Evolutionary conservation across 1,284 basidiomycete genomes (phyloP), one percentile per base, ranked within the genome.

Genomic region (Earliella scabrosa): DNA sequence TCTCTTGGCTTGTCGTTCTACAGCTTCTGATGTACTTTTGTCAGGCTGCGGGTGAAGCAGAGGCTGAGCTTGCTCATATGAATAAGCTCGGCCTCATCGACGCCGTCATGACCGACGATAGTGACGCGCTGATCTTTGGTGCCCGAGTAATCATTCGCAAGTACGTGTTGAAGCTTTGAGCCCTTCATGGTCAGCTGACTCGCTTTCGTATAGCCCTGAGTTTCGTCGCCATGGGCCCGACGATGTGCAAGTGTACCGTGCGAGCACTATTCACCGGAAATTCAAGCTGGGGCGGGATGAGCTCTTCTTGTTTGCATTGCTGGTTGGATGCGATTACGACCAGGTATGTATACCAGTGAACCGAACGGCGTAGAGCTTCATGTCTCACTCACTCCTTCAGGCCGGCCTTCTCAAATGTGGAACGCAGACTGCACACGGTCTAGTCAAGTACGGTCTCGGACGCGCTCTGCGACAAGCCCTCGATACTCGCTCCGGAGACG

Each of bases 11-110:
- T n/a, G n/a, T n/a, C n/a, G n/a, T n/a, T n/a, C n/a, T n/a, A n/a
- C n/a, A n/a, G n/a, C n/a, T n/a, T 27, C 21, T 46, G 21, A 23
- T 24, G 18, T 51, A 45, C 36, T 38, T 34, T 24, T 43, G 14
- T 20, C 59, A 80, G 73, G 85, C 86, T 0, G 80, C 78, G 0
- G 86, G 82, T 1, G 86, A 88, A 65, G 86, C 86, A 0, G 85
- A 58, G 20, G 56, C 51, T 0, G 56, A 58, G 16, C 51, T 58
- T 4, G 56, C 56, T 1, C 2, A 14, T 87, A 73, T 88, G 66
- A 81, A 79, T 54, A 52, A 63, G 0, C 65, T 72, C 40, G 80
- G 79, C 0, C 65, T 75, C 47, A 76, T 88, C 39, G 83, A 87
- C 63, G 80, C 76, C 0, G 74, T 89, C 0, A 53, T 86, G 8